Conservation (phyloP, 768 basidiomycete species). For the Flagelloscypha sp. region DNA sequence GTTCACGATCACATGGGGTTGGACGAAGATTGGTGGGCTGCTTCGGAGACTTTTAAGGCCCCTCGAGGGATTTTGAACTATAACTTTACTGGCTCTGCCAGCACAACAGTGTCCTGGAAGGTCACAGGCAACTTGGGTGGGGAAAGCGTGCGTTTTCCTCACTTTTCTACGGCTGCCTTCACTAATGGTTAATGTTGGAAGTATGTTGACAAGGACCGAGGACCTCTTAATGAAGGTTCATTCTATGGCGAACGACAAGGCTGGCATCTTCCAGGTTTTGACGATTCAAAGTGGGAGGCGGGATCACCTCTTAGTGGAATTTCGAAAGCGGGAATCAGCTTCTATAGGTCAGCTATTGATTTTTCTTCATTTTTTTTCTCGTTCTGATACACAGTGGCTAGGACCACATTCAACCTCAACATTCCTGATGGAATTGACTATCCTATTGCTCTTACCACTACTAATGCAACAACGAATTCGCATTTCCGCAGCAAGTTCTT, state of each 20-base stretch:
- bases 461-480: constrained; percentile 36
- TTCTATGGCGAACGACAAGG: constrained; percentile 49
- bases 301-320: constrained; percentile 35
- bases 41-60: constrained; percentile 37
- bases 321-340: constrained; percentile 35
- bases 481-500: constrained; percentile 34
- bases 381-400: constrained; percentile 1
- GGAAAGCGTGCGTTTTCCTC: constrained; percentile 25
- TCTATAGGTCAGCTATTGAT: constrained; percentile 32
- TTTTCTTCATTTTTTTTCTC: neutral
- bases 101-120: constrained; percentile 40
- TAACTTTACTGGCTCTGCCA: constrained; percentile 31
- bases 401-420: constrained; percentile 29
- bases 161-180: neutral
- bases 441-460: constrained; percentile 35
- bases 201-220: constrained; percentile 42
- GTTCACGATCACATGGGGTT: constrained; percentile 49
- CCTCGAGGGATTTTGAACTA: constrained; percentile 43
- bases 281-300: constrained; percentile 36
- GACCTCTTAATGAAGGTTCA: constrained; percentile 55
- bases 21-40: constrained; percentile 35
- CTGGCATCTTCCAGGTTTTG: constrained; percentile 52
- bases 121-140: constrained; percentile 43
- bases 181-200: constrained; percentile 10
- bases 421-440: constrained; percentile 40